Base-by-base conservation (phyloP, 352 stramenopile genomes). In the Lagenidium giganteum region DNA sequence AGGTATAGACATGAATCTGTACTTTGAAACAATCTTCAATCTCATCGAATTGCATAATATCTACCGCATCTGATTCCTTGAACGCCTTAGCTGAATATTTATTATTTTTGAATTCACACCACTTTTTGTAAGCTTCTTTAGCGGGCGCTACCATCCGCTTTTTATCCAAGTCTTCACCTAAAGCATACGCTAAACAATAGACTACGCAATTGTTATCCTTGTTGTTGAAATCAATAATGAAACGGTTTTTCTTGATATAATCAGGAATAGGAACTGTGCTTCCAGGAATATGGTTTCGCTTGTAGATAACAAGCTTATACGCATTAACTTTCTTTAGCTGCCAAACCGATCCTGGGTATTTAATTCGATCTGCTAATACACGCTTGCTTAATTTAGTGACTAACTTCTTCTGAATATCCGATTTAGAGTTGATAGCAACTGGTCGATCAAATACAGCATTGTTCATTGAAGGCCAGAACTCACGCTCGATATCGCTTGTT, bases 161-260 rank as follows among this genome's bases (percentile, higher is more conserved):
- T 22, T n/a, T 22, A 20, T 39, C 28, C 35, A 13, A 14, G n/a
- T 47, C 41, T 42, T 1, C 16, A 14, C 14, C 1, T 3, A 46
- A 18, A 41, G 40, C 29, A 30, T 47, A 54, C 2, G 36, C 46
- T 14, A 54, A 37, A 18, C 46, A 54, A 34, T 42, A 35, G 23
- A 54, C 34, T 3, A 54, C n/a, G 23, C 46, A 54, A 18, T 54
- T 54, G 9, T 43, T 54, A 9, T 35, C 27, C 26, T 21, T 39
- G 53, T 42, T 11, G 1, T 47, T 42, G 29, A 63, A 58, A 37
- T 63, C 47, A 33, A 58, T 54, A 24, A 63, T 44, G 27, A 47
- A 46, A 26, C 41, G 35, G 28, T 63, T 57, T 8, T 45, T 41
- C 21, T 38, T 39, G 20, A 58, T 63, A 11, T 37, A 40, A 37